Base-by-base conservation (phyloP, 1,139 yeast genomes). In the Pichia kudriavzevii region DNA sequence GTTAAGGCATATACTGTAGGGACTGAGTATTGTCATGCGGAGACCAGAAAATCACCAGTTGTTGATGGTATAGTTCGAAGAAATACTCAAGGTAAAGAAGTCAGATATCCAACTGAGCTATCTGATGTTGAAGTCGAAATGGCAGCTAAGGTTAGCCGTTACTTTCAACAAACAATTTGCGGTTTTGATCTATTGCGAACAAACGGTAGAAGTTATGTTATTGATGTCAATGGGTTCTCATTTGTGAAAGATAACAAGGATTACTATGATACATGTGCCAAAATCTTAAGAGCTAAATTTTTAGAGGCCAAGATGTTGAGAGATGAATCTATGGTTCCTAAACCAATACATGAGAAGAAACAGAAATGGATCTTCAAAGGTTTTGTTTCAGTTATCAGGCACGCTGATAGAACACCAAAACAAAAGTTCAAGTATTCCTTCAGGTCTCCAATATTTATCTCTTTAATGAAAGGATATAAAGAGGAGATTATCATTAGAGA, bases 1-100 rank as follows among this genome's bases (percentile, higher is more conserved):
- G 99, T 93, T 44, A 93, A 93, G 60, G 98, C 98, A 0, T 93
- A 93, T 56, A 93, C 98, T 2, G 97, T 93, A 3, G 98, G 98
- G 1, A 77, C 81, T 4, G 64, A 66, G 18, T 93, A 72, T 54
- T 91, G 98, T 54, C 98, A 93, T 58, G 99, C 98, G 0, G 99
- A 93, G 56, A 93, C 99, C 1, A 72, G 99, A 52, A 93, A 93
- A 57, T 87, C 96, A 0, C 99, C 99, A 0, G 98, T 93, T 3
- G 98, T 93, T 12, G 99, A 93, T 62, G 99, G 99, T 33, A 83
- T 93, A 38, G 99, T 93, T 18, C 72, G 97, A 54, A 74, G 99
- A 58, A 93, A 93, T 56, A 88, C 98, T 1, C 95, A 88, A 50
- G 99, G 99, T 34, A 93, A 93, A 57, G 99, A 93, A 60, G 79